Evolutionary conservation across 176 grass and related monocot species (phyloP).

Genomic region (Avena eriantha): DNA sequence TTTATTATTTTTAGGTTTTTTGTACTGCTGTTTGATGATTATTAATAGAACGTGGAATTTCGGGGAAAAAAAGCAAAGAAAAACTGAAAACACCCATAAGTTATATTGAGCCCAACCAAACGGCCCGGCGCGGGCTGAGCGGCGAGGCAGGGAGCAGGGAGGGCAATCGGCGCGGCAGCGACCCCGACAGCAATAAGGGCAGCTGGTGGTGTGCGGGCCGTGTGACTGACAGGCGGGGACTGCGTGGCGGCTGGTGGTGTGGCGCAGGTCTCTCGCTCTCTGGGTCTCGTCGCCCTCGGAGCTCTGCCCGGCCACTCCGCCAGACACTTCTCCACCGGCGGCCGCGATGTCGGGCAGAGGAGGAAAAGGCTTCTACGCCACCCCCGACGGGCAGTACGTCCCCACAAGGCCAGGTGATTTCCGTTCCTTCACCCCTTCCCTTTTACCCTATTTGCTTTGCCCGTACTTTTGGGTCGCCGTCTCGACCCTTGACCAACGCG

Average conservation of each 20-base stretch:
- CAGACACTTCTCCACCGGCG: background rate
- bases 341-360: constrained; percentile 4
- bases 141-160: background rate
- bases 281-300: background rate
- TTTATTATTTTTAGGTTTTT: too few relatives aligned
- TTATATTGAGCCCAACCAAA: too few relatives aligned
- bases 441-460: background rate
- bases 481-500: background rate
- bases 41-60: too few relatives aligned
- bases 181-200: background rate
- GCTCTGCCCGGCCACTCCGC: constrained; percentile 13
- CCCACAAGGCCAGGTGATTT: background rate
- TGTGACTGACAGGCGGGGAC: background rate
- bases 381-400: constrained; percentile 20
- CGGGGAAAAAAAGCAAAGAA: too few relatives aligned
- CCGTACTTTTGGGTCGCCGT: background rate
- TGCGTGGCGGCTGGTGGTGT: background rate
- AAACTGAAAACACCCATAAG: too few relatives aligned
- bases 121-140: background rate
- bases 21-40: too few relatives aligned
- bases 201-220: background rate
- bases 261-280: background rate
- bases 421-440: background rate
- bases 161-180: background rate
- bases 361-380: constrained; percentile 4